These are phyloP conservation scores for Prunella vulgaris DNA, from an alignment of 257 asterid genomes.

Conservation along the genomic window DNA sequence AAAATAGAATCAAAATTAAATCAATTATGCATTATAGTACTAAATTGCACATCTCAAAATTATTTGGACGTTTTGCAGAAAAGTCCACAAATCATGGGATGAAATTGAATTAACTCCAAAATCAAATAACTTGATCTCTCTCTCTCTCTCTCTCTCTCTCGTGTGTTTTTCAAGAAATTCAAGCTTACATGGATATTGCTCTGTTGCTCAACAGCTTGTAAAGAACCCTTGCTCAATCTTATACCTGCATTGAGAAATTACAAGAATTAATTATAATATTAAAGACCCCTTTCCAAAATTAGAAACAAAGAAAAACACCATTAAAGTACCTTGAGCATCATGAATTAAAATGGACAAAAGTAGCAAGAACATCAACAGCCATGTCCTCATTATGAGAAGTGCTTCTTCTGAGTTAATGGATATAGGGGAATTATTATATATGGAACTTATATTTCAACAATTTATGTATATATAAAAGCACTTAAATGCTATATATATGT, in stretches of 20 bases:
- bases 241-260: slow-evolving; percentile 31
- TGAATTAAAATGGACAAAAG: slow-evolving; percentile 38
- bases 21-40: no score
- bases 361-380: slow-evolving; percentile 34
- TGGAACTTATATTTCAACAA: neutral
- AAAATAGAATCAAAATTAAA: no score
- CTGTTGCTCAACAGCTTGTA: slow-evolving; percentile 9
- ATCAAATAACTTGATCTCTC: neutral
- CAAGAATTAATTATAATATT: neutral
- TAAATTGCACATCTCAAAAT: no score
- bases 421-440: neutral
- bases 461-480: neutral
- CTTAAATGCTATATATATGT: slow-evolving; percentile 25
- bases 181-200: slow-evolving; percentile 34
- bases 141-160: neutral
- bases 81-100: no score
- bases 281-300: neutral
- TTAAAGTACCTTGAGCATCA: slow-evolving; percentile 46
- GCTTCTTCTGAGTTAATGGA: neutral
- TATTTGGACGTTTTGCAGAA: no score
- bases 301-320: neutral
- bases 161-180: neutral
- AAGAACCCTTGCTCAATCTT: slow-evolving; percentile 33
- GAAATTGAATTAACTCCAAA: neutral
- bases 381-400: slow-evolving; percentile 37